These are phyloP conservation scores for Erythrophleum ivorense DNA, from an alignment of 331 rosid species.

Conservation along the genomic window DNA sequence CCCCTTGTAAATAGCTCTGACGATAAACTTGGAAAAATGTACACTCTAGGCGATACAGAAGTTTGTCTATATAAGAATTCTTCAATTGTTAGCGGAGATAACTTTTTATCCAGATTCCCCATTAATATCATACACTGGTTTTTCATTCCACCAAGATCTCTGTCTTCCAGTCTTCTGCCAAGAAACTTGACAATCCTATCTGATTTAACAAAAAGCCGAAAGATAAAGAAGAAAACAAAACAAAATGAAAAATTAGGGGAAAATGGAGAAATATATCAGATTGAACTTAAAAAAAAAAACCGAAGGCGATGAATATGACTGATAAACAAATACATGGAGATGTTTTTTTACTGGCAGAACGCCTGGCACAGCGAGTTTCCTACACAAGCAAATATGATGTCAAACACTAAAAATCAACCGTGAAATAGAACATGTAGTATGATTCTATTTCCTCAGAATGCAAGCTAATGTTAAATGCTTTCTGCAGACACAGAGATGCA, in stretches of 20 bases:
- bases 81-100: slow-evolving; percentile 48
- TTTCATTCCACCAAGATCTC: slow-evolving; percentile 52
- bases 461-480: slow-evolving; percentile 16
- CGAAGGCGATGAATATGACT: not conserved
- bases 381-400: slow-evolving; percentile 40
- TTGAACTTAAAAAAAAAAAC: not conserved
- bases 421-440: slow-evolving; percentile 4
- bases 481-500: slow-evolving; percentile 10
- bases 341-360: slow-evolving; percentile 7
- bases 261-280: not conserved
- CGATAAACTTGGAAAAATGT: slow-evolving; percentile 54
- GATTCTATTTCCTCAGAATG: slow-evolving; percentile 16
- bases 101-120: slow-evolving; percentile 69
- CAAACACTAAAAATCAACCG: slow-evolving; percentile 24
- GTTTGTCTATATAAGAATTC: slow-evolving; percentile 59
- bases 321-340: slow-evolving; percentile 31
- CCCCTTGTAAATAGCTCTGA: slow-evolving; percentile 56
- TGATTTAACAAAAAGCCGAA: slow-evolving; percentile 21
- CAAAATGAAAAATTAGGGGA: slow-evolving; percentile 10
- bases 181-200: slow-evolving; percentile 30
- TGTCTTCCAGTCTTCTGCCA: slow-evolving; percentile 51
- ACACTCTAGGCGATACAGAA: slow-evolving; percentile 53
- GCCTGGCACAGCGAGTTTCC: slow-evolving; percentile 46
- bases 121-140: slow-evolving; percentile 55
- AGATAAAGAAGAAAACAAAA: not conserved